A percentile compares a stretch with the other conserved stretches of the same genome.
These are phyloP conservation scores for Carex kokanica DNA, from an alignment of 176 grass and related monocot species.

Conservation along the genomic window DNA sequence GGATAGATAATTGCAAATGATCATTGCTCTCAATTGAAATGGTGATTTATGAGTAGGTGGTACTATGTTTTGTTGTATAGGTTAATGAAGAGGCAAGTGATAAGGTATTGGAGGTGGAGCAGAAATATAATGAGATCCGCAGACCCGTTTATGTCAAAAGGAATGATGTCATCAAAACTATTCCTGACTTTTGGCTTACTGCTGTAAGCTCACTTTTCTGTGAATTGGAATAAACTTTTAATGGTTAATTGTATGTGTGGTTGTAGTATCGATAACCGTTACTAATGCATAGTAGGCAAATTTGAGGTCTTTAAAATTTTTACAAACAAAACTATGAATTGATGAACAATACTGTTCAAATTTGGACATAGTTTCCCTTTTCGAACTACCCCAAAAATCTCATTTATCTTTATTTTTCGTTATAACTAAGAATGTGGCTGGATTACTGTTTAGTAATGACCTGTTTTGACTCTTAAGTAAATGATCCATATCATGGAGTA, in stretches of 20 bases:
- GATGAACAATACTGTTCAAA: too few relatives aligned
- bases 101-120: slow-evolving; percentile 84
- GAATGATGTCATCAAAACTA: slow-evolving; percentile 65
- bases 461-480: neutral
- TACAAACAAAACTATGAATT: neutral
- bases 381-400: too few relatives aligned
- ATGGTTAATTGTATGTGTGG: neutral
- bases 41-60: too few relatives aligned
- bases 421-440: neutral
- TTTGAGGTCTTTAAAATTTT: neutral
- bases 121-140: slow-evolving; percentile 86
- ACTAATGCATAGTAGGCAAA: neutral
- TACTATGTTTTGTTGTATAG: slow-evolving; percentile 25
- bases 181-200: slow-evolving; percentile 93
- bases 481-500: too few relatives aligned
- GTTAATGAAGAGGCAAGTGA: slow-evolving; percentile 89
- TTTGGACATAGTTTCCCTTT: too few relatives aligned
- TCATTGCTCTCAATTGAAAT: neutral
- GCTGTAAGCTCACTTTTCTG: slow-evolving; percentile 40
- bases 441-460: neutral
- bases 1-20: neutral
- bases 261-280: neutral
- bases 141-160: slow-evolving; percentile 59
- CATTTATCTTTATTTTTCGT: too few relatives aligned
- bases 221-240: neutral